A percentile compares a stretch with the other conserved stretches of the same genome.
Conservation (phyloP, 2,329 filamentous ascomycete species). For the Escovopsis sp. region DNA sequence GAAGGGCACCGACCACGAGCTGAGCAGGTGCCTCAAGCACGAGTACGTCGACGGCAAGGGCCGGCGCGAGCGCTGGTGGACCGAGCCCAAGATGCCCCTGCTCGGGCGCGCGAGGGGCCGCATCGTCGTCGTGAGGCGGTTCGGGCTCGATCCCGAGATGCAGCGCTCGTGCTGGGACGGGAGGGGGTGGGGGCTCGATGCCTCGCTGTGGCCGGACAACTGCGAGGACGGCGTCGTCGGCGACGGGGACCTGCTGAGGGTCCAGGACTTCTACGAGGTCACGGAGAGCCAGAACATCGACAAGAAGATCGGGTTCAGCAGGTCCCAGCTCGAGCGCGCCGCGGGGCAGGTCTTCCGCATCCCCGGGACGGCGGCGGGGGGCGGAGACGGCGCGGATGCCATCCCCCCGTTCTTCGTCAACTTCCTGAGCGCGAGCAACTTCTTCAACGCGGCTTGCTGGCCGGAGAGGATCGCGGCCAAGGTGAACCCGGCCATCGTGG, state of each 20-base stretch:
- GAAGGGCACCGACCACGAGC: conserved; percentile 61
- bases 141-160: conserved; percentile 46
- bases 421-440: conserved; percentile 83
- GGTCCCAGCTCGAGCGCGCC: conserved; percentile 63
- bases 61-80: conserved; percentile 56
- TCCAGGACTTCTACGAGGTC: conserved; percentile 94
- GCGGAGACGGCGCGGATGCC: conserved; percentile 2
- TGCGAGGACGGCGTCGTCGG: conserved; percentile 57
- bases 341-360: conserved; percentile 34
- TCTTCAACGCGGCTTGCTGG: conserved; percentile 87
- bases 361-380: conserved; percentile 17
- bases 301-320: conserved; percentile 62
- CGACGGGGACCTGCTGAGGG: conserved; percentile 54
- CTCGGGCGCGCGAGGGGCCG: conserved; percentile 70
- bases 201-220: conserved; percentile 71
- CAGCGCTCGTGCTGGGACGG: conserved; percentile 32
- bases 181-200: conserved; percentile 44
- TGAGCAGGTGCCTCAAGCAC: conserved; percentile 56
- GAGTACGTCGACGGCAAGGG: conserved; percentile 44
- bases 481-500: conserved; percentile 63
- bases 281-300: conserved; percentile 59
- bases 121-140: conserved; percentile 73
- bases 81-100: conserved; percentile 57
- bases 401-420: conserved; percentile 67
- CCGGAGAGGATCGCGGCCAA: conserved; percentile 80